Conservation (phyloP, 805 yeast species). For the Yarrowia bubula region DNA sequence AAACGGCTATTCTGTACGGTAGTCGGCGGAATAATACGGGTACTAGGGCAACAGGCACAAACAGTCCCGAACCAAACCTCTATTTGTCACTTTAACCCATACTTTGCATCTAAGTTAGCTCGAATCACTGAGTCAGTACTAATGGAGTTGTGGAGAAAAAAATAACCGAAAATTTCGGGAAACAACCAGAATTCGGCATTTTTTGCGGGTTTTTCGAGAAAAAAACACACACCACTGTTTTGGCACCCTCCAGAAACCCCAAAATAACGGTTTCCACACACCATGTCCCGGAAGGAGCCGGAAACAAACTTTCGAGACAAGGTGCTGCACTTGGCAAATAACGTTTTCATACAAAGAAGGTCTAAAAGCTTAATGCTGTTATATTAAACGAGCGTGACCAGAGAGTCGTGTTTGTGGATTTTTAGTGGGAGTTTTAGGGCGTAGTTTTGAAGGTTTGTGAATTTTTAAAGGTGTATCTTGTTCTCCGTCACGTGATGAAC, state of each 20-base stretch:
- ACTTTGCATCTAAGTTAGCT: not conserved
- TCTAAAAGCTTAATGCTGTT: not conserved
- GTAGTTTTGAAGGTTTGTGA: not conserved
- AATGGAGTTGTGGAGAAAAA: not conserved
- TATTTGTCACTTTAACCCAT: too few species aligned
- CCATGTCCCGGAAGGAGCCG: constrained; percentile 1
- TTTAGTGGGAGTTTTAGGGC: too few species aligned
- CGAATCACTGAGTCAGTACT: not conserved
- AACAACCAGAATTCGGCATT: not conserved
- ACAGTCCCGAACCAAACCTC: too few species aligned
- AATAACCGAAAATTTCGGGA: not conserved
- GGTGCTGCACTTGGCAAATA: not conserved
- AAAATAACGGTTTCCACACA: too few species aligned
- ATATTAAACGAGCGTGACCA: constrained; percentile 20
- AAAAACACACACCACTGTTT: not conserved
- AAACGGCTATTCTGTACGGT: not conserved
- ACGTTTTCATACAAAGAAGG: not conserved
- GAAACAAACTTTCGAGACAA: constrained; percentile 19
- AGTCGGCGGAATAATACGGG: too few species aligned
- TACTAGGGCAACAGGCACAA: too few species aligned
- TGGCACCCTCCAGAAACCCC: not conserved
- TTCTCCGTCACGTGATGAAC: not conserved
- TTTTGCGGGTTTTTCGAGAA: too few species aligned
- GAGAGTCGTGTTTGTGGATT: not conserved
- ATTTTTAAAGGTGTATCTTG: not conserved